A percentile compares a stretch with the other conserved stretches of the same genome.
Evolutionary conservation across 164 flowering plant species (phyloP).

Genomic region (Liquidambar formosana): DNA sequence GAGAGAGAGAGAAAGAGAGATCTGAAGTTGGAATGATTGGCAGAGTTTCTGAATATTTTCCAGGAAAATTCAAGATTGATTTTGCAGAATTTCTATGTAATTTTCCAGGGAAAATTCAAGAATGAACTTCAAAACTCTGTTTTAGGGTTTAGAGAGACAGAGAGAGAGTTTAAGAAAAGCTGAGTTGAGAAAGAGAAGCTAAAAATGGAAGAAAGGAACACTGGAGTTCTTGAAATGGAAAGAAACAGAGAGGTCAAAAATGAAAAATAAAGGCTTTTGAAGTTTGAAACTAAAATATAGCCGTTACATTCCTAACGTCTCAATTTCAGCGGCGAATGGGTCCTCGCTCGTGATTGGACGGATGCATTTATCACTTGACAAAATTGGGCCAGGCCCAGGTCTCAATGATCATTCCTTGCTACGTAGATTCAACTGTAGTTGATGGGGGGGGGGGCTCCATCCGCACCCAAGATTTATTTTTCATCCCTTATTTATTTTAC

Average conservation of each 20-base stretch:
- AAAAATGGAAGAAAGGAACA: conserved; percentile 3
- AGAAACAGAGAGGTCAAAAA: conserved; percentile 6
- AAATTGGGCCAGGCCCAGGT: too few species aligned
- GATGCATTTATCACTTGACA: too few species aligned
- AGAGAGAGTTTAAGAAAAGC: conserved; percentile 6
- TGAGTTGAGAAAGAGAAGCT: conserved; percentile 1
- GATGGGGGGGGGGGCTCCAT: too few species aligned
- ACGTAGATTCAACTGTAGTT: too few species aligned
- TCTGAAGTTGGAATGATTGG: too few species aligned
- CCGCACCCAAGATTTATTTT: too few species aligned
- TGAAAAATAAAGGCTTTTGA: conserved; percentile 11
- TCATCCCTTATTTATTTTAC: too few species aligned
- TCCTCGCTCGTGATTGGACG: too few species aligned
- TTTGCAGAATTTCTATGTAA: too few species aligned
- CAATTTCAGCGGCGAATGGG: conserved; percentile 11
- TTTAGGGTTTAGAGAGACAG: conserved; percentile 5
- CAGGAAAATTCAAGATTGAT: not conserved
- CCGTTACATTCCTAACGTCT: conserved; percentile 58
- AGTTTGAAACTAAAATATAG: conserved; percentile 39
- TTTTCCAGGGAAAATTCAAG: too few species aligned
- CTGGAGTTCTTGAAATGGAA: not conserved
- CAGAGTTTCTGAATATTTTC: not conserved
- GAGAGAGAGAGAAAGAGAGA: conserved; percentile 14
- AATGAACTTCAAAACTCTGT: not conserved
- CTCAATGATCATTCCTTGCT: too few species aligned